phyloP scores from a whole-genome alignment of 768 basidiomycete genomes.

The Pleurotus eryngii region DNA sequence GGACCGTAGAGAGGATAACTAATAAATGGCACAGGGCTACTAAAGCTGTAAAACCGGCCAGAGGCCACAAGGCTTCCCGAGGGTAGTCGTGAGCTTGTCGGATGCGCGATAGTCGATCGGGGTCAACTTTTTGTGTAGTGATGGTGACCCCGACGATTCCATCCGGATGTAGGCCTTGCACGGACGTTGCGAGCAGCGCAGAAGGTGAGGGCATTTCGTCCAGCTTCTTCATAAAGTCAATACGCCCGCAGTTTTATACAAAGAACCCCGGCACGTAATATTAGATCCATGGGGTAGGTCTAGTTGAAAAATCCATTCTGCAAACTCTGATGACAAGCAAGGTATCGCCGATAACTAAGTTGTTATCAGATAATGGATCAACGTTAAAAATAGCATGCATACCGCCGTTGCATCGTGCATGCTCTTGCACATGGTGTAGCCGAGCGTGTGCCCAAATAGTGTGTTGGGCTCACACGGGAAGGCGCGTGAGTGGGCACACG shows the following conservation, averaged over 20 bases:
- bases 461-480: neutral
- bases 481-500: no score
- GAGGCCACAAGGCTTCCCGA: slow-evolving; percentile 37
- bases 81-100: slow-evolving; percentile 27
- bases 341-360: neutral
- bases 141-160: neutral
- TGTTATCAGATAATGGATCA: slow-evolving; percentile 2
- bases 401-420: neutral
- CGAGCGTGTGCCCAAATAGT: neutral
- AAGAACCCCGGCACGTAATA: neutral
- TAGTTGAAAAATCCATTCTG: neutral
- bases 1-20: slow-evolving; percentile 17
- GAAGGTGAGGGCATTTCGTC: neutral
- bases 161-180: neutral
- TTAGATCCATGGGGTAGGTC: neutral
- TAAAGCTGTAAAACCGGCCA: slow-evolving; percentile 39
- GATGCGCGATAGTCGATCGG: slow-evolving; percentile 2
- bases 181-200: neutral
- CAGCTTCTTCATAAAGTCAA: neutral
- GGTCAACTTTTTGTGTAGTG: slow-evolving; percentile 2
- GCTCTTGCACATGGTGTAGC: neutral
- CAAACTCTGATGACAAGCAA: neutral
- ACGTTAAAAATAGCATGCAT: neutral
- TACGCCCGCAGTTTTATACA: neutral
- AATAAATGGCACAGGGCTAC: slow-evolving; percentile 31